Conservation (phyloP, 2,329 filamentous ascomycete genomes). For the Fusarium buharicum region DNA sequence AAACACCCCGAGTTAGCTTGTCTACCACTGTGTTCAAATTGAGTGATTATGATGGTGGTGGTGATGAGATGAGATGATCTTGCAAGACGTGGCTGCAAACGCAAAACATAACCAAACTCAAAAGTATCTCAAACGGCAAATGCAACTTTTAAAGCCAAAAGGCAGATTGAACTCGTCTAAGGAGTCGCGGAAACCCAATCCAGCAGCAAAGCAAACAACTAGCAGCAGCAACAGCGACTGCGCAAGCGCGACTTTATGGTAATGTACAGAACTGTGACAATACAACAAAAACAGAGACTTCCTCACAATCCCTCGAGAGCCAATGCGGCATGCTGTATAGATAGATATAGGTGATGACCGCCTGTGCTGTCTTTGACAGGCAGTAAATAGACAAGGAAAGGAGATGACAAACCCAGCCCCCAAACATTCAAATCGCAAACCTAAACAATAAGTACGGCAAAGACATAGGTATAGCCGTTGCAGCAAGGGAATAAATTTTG, state of each 20-base stretch:
- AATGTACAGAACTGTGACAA: slow-evolving; percentile 65
- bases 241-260: slow-evolving; percentile 58
- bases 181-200: slow-evolving; percentile 49
- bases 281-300: slow-evolving; percentile 47
- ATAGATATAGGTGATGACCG: slow-evolving; percentile 41
- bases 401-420: slow-evolving; percentile 47
- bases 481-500: slow-evolving; percentile 37
- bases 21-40: slow-evolving; percentile 21
- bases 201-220: slow-evolving; percentile 50
- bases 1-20: slow-evolving; percentile 47
- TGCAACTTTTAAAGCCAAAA: slow-evolving; percentile 48
- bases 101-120: slow-evolving; percentile 30
- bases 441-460: slow-evolving; percentile 25
- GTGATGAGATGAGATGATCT: background rate
- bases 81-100: slow-evolving; percentile 11
- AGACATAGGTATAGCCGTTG: slow-evolving; percentile 44
- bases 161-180: slow-evolving; percentile 53
- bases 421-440: slow-evolving; percentile 27
- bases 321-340: slow-evolving; percentile 48
- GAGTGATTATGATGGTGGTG: slow-evolving; percentile 28
- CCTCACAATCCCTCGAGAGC: slow-evolving; percentile 53
- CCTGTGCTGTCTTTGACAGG: slow-evolving; percentile 43
- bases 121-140: slow-evolving; percentile 37
- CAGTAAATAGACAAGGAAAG: slow-evolving; percentile 35
- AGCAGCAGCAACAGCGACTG: slow-evolving; percentile 55